Conservation (phyloP, 139 green algal species). For the Chlamydomonas sphaeroides region DNA sequence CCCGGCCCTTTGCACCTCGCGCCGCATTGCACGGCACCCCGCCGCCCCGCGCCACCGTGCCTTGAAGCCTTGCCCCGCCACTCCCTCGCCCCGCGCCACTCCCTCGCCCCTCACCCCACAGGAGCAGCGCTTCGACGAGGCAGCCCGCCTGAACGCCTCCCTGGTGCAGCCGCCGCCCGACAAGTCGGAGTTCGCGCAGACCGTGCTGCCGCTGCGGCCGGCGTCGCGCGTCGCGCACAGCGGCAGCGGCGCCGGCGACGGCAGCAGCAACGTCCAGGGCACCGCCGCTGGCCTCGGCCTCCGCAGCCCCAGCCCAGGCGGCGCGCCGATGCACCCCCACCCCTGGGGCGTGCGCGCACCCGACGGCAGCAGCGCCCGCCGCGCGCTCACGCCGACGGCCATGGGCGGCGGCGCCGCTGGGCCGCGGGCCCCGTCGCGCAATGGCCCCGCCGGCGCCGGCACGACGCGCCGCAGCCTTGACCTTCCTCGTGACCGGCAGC, state of each 20-base stretch:
- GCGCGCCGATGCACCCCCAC: not conserved
- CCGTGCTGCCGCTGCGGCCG: not conserved
- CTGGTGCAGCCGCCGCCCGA: not conserved
- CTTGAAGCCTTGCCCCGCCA: not conserved
- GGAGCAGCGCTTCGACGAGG: slow-evolving; percentile 20
- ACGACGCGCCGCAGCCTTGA: not conserved
- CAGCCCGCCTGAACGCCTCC: not conserved
- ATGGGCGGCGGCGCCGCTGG: not conserved
- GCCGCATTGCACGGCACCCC: not conserved
- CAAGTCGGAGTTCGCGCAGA: not conserved
- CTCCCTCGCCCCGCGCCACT: not conserved
- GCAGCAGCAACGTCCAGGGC: not conserved
- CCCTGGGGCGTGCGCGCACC: not conserved
- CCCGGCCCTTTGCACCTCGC: not conserved
- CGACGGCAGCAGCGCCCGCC: too few species aligned
- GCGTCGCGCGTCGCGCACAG: not conserved
- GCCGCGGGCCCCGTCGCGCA: too few species aligned
- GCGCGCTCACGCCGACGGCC: not conserved
- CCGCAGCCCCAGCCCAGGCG: not conserved
- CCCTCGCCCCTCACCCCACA: not conserved
- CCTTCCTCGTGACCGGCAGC: too few species aligned
- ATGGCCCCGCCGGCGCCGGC: not conserved
- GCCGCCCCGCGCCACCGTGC: too few species aligned
- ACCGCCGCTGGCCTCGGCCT: not conserved
- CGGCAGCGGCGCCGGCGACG: not conserved